Conservation (phyloP, 257 asterid genomes). For the Penstemon barbatus region DNA sequence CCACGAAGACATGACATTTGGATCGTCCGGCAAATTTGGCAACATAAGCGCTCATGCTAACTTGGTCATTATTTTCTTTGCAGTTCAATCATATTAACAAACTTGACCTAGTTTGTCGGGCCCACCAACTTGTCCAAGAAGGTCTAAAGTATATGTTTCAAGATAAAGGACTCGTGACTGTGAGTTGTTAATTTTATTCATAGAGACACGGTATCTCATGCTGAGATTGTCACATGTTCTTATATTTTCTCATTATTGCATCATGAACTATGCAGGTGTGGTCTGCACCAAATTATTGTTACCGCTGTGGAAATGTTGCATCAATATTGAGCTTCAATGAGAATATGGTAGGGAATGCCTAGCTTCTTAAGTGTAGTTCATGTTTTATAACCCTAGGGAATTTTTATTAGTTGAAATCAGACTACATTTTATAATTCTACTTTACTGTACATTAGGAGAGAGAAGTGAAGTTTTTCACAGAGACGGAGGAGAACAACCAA, state of each 20-base stretch:
- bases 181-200: conserved; percentile 46
- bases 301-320: conserved; percentile 98
- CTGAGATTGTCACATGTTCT: conserved; percentile 1
- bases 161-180: conserved; percentile 98
- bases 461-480: conserved; percentile 95
- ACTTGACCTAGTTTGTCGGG: conserved; percentile 94
- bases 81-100: conserved; percentile 97
- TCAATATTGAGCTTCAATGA: conserved; percentile 95
- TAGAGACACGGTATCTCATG: not conserved
- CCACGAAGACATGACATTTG: not conserved
- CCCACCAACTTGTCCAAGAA: conserved; percentile 99
- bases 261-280: conserved; percentile 65
- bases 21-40: not conserved
- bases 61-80: conserved; percentile 23
- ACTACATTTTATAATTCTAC: not conserved
- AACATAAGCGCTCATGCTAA: conserved; percentile 14
- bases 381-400: not conserved
- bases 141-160: conserved; percentile 97
- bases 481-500: conserved; percentile 96
- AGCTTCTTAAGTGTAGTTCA: not conserved
- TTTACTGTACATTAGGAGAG: conserved; percentile 57
- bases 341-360: conserved; percentile 67
- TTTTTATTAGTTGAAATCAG: not conserved
- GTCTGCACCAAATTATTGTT: conserved; percentile 99
- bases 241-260: conserved; percentile 20